phyloP scores from a whole-genome alignment of 1,139 yeast genomes.

The Maudiozyma humilis region DNA sequence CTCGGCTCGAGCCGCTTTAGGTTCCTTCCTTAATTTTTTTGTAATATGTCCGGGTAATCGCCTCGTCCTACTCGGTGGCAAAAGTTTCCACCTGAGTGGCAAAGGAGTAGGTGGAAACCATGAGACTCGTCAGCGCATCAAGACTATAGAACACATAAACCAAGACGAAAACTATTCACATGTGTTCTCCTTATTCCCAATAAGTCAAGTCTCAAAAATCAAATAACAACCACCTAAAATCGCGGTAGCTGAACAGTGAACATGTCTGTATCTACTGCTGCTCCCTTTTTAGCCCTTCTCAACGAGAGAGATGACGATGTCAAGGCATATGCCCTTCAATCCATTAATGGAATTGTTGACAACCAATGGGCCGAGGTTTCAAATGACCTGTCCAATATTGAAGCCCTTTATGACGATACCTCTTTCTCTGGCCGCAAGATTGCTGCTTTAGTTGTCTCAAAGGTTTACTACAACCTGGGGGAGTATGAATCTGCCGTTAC shows the following conservation, averaged over 20 bases:
- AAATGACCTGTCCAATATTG: slow-evolving; percentile 75
- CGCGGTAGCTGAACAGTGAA: background rate
- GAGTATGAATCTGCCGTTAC: slow-evolving; percentile 88
- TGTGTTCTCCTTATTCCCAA: no score
- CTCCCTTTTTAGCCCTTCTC: slow-evolving; percentile 82
- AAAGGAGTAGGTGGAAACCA: background rate
- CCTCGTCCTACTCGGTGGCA: slow-evolving; percentile 3
- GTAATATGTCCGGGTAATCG: background rate
- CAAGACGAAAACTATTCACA: no score
- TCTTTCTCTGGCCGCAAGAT: slow-evolving; percentile 65
- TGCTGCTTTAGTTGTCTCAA: slow-evolving; percentile 89
- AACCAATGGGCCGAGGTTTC: slow-evolving; percentile 98
- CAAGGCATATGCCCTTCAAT: slow-evolving; percentile 75
- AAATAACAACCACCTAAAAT: background rate
- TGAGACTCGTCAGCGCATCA: background rate
- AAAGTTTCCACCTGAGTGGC: background rate
- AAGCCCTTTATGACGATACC: slow-evolving; percentile 82
- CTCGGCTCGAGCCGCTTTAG: no score
- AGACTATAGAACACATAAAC: no score
- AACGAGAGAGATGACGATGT: slow-evolving; percentile 71
- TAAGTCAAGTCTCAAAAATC: no score
- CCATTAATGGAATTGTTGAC: slow-evolving; percentile 76
- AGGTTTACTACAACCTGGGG: slow-evolving; percentile 90
- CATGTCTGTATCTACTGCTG: slow-evolving; percentile 69
- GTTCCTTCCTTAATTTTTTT: no score